These are phyloP conservation scores for Tulasnella sp. DNA, from an alignment of 768 basidiomycete genomes.

Conservation along the genomic window DNA sequence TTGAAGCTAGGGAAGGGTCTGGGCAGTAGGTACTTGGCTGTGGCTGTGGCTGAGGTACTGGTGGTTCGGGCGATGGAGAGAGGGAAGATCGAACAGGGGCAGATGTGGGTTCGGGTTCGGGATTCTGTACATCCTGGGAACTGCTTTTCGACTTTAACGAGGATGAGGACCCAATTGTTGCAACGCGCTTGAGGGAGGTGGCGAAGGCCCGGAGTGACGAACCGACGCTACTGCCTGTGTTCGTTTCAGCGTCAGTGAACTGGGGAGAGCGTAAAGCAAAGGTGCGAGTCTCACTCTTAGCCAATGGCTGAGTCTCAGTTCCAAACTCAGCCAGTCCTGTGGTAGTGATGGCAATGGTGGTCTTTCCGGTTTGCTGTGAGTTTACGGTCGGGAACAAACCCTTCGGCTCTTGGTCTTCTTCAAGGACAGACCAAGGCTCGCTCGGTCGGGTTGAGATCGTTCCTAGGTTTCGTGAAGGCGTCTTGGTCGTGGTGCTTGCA, in stretches of 20 bases:
- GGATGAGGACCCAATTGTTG: not conserved
- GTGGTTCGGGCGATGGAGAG: constrained; percentile 9
- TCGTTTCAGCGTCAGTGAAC: constrained; percentile 24
- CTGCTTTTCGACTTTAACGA: constrained; percentile 18
- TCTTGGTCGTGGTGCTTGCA: constrained; percentile 31
- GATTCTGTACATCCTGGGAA: not conserved
- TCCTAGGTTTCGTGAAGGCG: not conserved
- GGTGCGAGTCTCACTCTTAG: constrained; percentile 7
- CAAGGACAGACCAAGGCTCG: constrained; percentile 82
- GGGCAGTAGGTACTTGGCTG: constrained; percentile 17
- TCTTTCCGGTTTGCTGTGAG: not conserved
- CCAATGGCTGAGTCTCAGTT: constrained; percentile 46
- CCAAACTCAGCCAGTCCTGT: constrained; percentile 63
- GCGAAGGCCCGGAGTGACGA: constrained; percentile 76
- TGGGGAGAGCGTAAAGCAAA: constrained; percentile 6
- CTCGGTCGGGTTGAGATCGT: constrained; percentile 53
- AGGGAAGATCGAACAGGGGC: constrained; percentile 6
- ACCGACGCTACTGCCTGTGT: constrained; percentile 54
- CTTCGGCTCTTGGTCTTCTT: constrained; percentile 51
- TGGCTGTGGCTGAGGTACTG: not conserved
- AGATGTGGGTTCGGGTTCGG: not conserved
- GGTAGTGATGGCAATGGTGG: not conserved
- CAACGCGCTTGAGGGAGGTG: constrained; percentile 49
- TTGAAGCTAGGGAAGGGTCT: constrained; percentile 27
- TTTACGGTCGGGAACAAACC: constrained; percentile 1